phyloP scores from a whole-genome alignment of 441 rosid genomes.

The Viola pubescens region DNA sequence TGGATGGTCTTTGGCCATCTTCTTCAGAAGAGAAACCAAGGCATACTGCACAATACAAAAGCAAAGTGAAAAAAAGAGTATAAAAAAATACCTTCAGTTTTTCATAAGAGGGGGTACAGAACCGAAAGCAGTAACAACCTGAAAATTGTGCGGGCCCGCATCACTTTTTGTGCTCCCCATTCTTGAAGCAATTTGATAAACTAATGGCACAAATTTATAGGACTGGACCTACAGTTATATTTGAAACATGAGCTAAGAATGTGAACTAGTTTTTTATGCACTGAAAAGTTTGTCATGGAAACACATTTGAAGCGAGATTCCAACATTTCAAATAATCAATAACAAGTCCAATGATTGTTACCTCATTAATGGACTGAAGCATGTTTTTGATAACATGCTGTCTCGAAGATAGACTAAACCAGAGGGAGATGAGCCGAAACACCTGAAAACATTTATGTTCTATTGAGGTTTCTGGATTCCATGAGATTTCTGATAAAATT shows the following conservation, averaged over 20 bases:
- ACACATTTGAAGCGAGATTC: constrained; percentile 3
- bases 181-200: constrained; percentile 98
- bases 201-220: constrained; percentile 85
- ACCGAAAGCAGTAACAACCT: constrained; percentile 39
- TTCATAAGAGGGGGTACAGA: constrained; percentile 13
- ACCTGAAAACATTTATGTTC: constrained; percentile 49
- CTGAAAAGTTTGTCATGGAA: no score
- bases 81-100: constrained; percentile 13
- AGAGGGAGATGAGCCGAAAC: constrained; percentile 77
- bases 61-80: not conserved
- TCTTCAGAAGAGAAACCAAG: constrained; percentile 83
- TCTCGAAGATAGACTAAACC: constrained; percentile 78
- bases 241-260: constrained; percentile 12
- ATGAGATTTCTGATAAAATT: not conserved
- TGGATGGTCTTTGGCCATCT: constrained; percentile 98
- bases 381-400: constrained; percentile 63
- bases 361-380: constrained; percentile 71
- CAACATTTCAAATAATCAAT: constrained; percentile 7
- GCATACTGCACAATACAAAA: constrained; percentile 58
- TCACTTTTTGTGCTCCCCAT: constrained; percentile 82
- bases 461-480: constrained; percentile 7
- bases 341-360: constrained; percentile 20
- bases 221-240: constrained; percentile 65
- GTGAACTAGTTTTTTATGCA: no score
- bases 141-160: constrained; percentile 64